Evolutionary conservation across 305 asterid species (phyloP).

Genomic region (Ilex paraguariensis): DNA sequence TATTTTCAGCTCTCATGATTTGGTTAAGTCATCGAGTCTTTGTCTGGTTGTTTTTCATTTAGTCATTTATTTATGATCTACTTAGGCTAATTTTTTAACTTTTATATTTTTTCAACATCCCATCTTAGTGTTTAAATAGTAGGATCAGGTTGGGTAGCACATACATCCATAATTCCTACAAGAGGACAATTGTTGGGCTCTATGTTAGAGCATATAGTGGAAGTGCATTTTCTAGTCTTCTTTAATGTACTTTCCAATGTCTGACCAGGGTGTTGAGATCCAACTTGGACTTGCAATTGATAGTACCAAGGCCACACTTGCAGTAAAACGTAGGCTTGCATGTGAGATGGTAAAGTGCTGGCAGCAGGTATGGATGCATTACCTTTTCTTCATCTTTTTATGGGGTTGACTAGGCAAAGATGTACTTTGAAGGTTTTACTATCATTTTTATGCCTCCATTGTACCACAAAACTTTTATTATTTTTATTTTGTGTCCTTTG

Average conservation of each 20-base stretch:
- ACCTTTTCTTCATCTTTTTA: neutral
- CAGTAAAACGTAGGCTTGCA: conserved; percentile 97
- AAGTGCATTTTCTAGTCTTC: neutral
- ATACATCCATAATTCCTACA: too few relatives aligned
- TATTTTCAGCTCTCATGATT: too few relatives aligned
- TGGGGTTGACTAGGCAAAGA: neutral
- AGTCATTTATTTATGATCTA: too few relatives aligned
- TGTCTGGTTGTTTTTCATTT: too few relatives aligned
- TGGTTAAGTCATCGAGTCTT: too few relatives aligned
- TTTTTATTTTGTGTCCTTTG: neutral
- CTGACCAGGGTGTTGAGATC: conserved; percentile 84
- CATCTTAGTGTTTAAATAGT: too few relatives aligned
- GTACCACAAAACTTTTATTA: neutral
- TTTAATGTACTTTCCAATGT: conserved; percentile 11
- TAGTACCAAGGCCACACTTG: conserved; percentile 93
- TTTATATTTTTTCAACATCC: too few relatives aligned
- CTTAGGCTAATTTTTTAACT: too few relatives aligned
- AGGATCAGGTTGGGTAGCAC: too few relatives aligned
- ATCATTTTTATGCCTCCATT: neutral
- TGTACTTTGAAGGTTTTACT: neutral
- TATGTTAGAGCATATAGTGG: too few relatives aligned
- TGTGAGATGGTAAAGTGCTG: conserved; percentile 99
- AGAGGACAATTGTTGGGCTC: too few relatives aligned
- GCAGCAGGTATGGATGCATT: conserved; percentile 73
- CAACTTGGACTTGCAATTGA: conserved; percentile 99